Conservation (phyloP, 352 stramenopile genomes). For the Thalassiosira ordinaria region DNA sequence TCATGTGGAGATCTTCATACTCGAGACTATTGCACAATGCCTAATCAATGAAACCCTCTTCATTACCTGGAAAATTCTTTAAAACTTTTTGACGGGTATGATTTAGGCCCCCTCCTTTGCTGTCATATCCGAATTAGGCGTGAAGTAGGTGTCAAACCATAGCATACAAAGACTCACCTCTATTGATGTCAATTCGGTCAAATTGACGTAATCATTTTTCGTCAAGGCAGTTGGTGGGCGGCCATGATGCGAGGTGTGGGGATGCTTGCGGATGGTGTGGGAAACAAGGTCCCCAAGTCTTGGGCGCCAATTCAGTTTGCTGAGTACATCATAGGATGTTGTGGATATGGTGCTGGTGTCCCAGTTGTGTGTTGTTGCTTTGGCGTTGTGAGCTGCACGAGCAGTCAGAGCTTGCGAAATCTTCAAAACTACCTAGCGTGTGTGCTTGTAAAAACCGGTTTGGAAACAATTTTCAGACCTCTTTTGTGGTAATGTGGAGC, state of each 20-base stretch:
- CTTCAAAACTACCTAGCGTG: too few relatives aligned
- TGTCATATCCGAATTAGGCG: too few relatives aligned
- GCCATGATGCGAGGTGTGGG: neutral
- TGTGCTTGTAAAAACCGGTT: too few relatives aligned
- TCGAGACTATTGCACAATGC: too few relatives aligned
- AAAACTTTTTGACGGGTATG: too few relatives aligned
- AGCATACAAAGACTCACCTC: neutral
- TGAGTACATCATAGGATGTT: neutral
- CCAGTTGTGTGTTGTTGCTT: neutral
- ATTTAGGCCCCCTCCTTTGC: too few relatives aligned
- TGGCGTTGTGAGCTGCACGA: too few relatives aligned
- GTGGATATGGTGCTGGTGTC: neutral
- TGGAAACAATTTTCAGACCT: neutral
- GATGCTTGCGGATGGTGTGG: neutral
- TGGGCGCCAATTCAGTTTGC: neutral
- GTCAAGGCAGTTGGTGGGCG: neutral
- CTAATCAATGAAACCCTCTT: too few relatives aligned
- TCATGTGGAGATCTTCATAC: too few relatives aligned
- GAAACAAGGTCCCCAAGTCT: neutral
- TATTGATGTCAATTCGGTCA: neutral
- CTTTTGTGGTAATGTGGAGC: neutral
- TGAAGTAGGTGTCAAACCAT: too few relatives aligned
- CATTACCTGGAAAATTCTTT: too few relatives aligned
- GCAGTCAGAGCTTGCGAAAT: too few relatives aligned
- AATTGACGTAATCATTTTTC: neutral